phyloP scores from a whole-genome alignment of 169 alveolate species.

The Neospora caninum region DNA sequence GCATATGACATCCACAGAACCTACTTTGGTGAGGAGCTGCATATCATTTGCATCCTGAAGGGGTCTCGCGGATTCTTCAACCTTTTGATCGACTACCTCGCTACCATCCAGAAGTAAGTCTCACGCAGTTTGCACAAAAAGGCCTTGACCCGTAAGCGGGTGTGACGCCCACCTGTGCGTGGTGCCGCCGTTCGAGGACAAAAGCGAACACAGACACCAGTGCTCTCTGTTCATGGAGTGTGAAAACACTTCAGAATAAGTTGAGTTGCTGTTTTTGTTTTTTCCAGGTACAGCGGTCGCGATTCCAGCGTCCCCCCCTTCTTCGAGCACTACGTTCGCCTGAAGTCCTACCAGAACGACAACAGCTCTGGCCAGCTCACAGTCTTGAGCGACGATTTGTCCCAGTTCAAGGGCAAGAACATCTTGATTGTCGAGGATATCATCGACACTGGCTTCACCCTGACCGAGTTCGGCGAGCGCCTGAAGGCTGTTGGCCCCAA shows the following conservation, averaged over 20 bases:
- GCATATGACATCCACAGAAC: slow-evolving; percentile 74
- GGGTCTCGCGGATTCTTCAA: slow-evolving; percentile 80
- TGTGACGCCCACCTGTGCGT: too few species aligned
- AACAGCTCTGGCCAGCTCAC: slow-evolving; percentile 56
- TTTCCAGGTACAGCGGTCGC: slow-evolving; percentile 45
- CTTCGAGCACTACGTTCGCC: slow-evolving; percentile 78
- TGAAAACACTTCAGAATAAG: background rate
- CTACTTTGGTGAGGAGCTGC: slow-evolving; percentile 74
- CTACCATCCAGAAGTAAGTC: slow-evolving; percentile 69
- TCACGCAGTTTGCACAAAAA: background rate
- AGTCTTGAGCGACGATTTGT: slow-evolving; percentile 74
- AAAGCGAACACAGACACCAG: background rate
- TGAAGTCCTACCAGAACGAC: slow-evolving; percentile 73
- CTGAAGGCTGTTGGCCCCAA: slow-evolving; percentile 72
- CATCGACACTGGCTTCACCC: slow-evolving; percentile 76
- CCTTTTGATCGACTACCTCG: slow-evolving; percentile 70
- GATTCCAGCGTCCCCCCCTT: slow-evolving; percentile 59
- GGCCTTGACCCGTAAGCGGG: too few species aligned
- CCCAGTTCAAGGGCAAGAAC: slow-evolving; percentile 72
- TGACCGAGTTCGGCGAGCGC: slow-evolving; percentile 69
- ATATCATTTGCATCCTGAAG: slow-evolving; percentile 77
- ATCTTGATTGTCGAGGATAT: slow-evolving; percentile 82
- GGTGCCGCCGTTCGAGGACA: background rate
- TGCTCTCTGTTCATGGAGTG: background rate
- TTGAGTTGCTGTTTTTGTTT: background rate